A percentile compares a stretch with the other conserved stretches of the same genome.
Conservation (phyloP, 768 basidiomycete species). For the Lactarius sp. region DNA sequence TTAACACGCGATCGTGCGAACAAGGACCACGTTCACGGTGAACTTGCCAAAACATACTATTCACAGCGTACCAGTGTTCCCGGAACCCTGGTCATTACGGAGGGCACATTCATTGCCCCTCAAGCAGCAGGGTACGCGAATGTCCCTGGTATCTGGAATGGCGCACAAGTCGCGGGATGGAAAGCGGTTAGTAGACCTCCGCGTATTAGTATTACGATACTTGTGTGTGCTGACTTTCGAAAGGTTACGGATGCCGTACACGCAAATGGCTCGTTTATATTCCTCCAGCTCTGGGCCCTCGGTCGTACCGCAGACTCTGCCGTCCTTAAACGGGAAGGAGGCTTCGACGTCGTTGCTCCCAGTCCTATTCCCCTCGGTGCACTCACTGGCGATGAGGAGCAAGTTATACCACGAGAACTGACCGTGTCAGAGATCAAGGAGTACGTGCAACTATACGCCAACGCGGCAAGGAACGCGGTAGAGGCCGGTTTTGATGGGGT, state of each 20-base stretch:
- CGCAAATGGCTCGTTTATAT: constrained; percentile 47
- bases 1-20: constrained; percentile 44
- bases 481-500: constrained; percentile 42
- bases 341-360: constrained; percentile 25
- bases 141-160: constrained; percentile 61
- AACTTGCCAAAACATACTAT: constrained; percentile 44
- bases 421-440: constrained; percentile 29
- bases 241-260: constrained; percentile 54
- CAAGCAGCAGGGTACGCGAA: constrained; percentile 46
- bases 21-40: constrained; percentile 34
- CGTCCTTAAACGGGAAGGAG: constrained; percentile 36
- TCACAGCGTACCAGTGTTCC: constrained; percentile 42
- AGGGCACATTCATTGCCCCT: constrained; percentile 50
- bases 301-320: constrained; percentile 40
- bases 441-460: constrained; percentile 28
- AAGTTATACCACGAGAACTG: constrained; percentile 27
- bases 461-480: constrained; percentile 37
- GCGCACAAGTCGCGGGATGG: constrained; percentile 52
- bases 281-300: constrained; percentile 53
- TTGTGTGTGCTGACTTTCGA: constrained; percentile 29
- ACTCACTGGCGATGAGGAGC: background rate
- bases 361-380: constrained; percentile 35
- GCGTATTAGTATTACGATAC: background rate
- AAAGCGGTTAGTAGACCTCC: constrained; percentile 34
- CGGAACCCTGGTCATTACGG: constrained; percentile 53